phyloP scores from a whole-genome alignment of 345 rosid genomes.

The Hibiscus syriacus region DNA sequence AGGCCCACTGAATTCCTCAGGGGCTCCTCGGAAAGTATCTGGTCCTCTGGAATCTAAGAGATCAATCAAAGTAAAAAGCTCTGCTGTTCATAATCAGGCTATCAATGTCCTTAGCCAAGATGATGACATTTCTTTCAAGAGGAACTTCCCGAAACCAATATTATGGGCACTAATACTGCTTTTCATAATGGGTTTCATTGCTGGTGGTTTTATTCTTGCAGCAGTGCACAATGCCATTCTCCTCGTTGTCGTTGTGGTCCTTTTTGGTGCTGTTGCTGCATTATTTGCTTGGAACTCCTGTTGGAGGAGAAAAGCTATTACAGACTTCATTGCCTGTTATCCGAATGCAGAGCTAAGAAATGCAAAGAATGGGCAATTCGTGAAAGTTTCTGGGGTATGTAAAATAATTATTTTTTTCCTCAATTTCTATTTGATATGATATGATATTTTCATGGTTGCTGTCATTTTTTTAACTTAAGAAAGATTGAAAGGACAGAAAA shows the following conservation, averaged over 20 bases:
- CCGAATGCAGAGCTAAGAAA: background rate
- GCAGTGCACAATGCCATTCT: background rate
- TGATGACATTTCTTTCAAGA: background rate
- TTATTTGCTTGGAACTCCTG: too few species aligned
- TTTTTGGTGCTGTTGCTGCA: background rate
- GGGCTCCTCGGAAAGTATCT: too few species aligned
- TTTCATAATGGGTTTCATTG: too few species aligned
- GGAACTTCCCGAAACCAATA: too few species aligned
- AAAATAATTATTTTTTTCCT: too few species aligned
- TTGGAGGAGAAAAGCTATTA: background rate
- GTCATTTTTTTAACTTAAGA: background rate
- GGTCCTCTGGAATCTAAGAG: background rate
- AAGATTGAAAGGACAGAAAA: background rate
- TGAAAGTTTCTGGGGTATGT: background rate
- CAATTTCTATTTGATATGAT: too few species aligned
- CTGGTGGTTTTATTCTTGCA: too few species aligned
- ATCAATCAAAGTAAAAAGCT: too few species aligned
- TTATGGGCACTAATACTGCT: too few species aligned
- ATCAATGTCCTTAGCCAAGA: background rate
- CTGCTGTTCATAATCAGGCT: background rate
- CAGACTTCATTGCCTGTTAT: background rate
- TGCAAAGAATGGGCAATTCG: background rate
- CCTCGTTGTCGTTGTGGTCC: background rate
- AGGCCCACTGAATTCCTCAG: background rate
- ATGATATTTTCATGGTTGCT: background rate